Percentiles rank a stretch among this genome's conserved stretches.
Evolutionary conservation across 495 filamentous ascomycete genomes (phyloP).

Genomic region (Aspergillus saccharolyticus): DNA sequence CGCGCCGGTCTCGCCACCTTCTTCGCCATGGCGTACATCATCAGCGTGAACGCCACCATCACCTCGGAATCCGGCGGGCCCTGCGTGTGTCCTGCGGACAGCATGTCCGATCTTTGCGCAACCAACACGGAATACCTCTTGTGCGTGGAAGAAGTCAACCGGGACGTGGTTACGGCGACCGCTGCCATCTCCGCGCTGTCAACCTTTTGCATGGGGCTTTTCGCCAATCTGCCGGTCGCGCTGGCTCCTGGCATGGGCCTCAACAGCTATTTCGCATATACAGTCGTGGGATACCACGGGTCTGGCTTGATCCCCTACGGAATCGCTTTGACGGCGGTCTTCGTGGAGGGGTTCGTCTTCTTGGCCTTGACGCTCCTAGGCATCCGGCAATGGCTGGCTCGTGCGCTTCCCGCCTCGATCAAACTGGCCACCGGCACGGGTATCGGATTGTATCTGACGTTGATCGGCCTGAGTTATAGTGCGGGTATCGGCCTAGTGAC

Average conservation of each 20-base stretch:
- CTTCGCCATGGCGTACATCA: slow-evolving; percentile 85
- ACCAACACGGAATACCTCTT: slow-evolving; percentile 54
- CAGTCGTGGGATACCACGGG: slow-evolving; percentile 72
- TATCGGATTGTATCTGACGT: slow-evolving; percentile 73
- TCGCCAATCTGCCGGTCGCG: slow-evolving; percentile 66
- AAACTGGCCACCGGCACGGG: slow-evolving; percentile 80
- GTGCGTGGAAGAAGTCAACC: slow-evolving; percentile 61
- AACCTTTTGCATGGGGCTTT: slow-evolving; percentile 70
- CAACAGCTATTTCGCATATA: slow-evolving; percentile 81
- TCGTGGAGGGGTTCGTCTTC: slow-evolving; percentile 77
- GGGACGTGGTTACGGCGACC: slow-evolving; percentile 74
- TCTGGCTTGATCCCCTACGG: slow-evolving; percentile 60
- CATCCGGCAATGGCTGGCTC: slow-evolving; percentile 77
- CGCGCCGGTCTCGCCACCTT: slow-evolving; percentile 76
- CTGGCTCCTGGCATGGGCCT: slow-evolving; percentile 79
- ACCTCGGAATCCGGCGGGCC: slow-evolving; percentile 62
- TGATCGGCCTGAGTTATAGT: slow-evolving; percentile 74
- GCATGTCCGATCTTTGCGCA: slow-evolving; percentile 48
- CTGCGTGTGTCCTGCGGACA: slow-evolving; percentile 59
- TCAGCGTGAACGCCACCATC: slow-evolving; percentile 69
- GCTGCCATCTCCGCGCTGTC: slow-evolving; percentile 69
- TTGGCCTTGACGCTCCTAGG: slow-evolving; percentile 63
- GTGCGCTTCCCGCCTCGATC: slow-evolving; percentile 69
- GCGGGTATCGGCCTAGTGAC: slow-evolving; percentile 72
- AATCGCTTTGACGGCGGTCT: slow-evolving; percentile 72